A percentile compares a stretch with the other conserved stretches of the same genome.
Conservation (phyloP, 805 yeast genomes). For the Saturnispora dispora region DNA sequence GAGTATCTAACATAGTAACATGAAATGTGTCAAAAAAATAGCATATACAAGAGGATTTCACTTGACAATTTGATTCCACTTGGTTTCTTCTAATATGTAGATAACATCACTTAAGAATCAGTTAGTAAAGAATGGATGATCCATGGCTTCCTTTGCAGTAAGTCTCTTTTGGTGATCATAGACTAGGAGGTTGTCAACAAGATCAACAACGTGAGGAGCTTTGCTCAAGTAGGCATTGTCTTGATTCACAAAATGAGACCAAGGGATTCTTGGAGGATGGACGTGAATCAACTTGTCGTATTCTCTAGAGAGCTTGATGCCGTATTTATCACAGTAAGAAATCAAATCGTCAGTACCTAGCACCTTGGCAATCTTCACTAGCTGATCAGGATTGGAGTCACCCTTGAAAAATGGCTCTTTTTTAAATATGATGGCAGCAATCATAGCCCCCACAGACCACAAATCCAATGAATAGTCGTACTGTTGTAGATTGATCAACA, state of each 20-base stretch:
- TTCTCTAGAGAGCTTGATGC: constrained; percentile 61
- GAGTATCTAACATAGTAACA: not conserved
- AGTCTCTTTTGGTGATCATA: constrained; percentile 84
- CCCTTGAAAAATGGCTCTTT: constrained; percentile 93
- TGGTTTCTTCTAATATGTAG: not conserved
- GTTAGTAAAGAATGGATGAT: constrained; percentile 36
- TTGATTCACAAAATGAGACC: constrained; percentile 52
- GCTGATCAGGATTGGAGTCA: constrained; percentile 81
- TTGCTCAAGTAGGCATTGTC: constrained; percentile 43
- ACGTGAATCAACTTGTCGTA: constrained; percentile 62
- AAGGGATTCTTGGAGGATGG: constrained; percentile 54
- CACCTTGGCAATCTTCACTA: constrained; percentile 82
- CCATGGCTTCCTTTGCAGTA: constrained; percentile 85
- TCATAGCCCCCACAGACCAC: constrained; percentile 90
- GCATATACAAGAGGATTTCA: not conserved
- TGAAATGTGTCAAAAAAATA: not conserved
- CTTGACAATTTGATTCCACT: not conserved
- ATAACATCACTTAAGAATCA: not conserved
- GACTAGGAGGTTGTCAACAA: constrained; percentile 62
- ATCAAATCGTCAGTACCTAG: constrained; percentile 74
- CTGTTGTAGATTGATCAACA: constrained; percentile 69
- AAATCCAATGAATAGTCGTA: constrained; percentile 85
- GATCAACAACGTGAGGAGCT: constrained; percentile 51
- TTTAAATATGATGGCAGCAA: constrained; percentile 80
- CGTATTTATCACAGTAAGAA: constrained; percentile 58